Base-by-base conservation (phyloP, 2,329 filamentous ascomycete species). In the Calonectria ilicicola region DNA sequence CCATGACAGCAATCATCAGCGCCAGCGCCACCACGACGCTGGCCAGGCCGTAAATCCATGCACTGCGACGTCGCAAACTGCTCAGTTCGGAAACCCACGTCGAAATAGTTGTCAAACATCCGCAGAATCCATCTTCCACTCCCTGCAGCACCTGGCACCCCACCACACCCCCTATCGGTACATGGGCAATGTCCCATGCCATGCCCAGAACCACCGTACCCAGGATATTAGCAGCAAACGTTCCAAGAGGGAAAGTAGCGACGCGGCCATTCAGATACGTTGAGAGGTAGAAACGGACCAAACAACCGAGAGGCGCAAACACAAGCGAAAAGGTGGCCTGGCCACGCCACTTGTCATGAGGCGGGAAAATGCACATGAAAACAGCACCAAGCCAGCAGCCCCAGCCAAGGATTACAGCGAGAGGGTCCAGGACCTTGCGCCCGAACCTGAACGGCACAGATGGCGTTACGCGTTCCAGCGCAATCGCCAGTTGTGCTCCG, bases 281-380 rank as follows among this genome's bases (percentile, higher is more conserved):
- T 0, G 93, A 93, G 1, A 90, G 83, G 81, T 95, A 96, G 85
- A 94, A 98, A 4, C 96, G 90, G 0, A 89, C 81, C 0, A 98
- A 84, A 76, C 93, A 96, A 0, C 96, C 96, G 0, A 95, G 76
- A 0, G 96, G 96, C 1, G 95, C 94, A 78, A 98, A 97, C 2
- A 95, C 91, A 29, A 97, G 86, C 0, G 95, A 90, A 78, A 98
- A 96, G 1, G 94, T 85, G 0, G 90, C 93, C 58, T 92, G 86
- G 2, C 93, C 93, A 46, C 96, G 93, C 96, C 95, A 98, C 21
- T 84, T 84, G 47, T 94, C 88, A 75, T 93, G 88, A 0, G 94
- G 95, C 0, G 95, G 94, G 76, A 93, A 91, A 62, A 93, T 90
- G 44, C 91, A 88, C 69, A 98, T 86, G 27, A 97, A 81, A 2